Base-by-base conservation (phyloP, 345 rosid genomes). In the Ceriops zippeliana region DNA sequence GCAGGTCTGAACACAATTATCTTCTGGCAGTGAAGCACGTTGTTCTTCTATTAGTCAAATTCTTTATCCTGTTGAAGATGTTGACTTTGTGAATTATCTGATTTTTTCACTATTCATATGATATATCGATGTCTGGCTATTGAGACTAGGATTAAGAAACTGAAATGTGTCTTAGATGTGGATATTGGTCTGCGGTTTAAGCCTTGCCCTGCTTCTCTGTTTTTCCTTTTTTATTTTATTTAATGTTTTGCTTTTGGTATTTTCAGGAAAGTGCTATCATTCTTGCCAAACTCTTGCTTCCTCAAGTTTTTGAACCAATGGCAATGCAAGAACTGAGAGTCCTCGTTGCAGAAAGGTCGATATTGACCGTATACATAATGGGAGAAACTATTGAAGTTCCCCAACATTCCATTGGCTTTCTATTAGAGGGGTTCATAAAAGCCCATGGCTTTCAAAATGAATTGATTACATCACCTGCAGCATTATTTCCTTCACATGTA, bases 251-350 rank as follows among this genome's bases (percentile, higher is more conserved):
- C 16, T 56, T 24, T 22, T 56, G 24, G 16, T 8, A 13, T 24
- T 76, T 70, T 68, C 85, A 95, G 98, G 96, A 95, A 87, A 90
- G 96, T 80, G 86, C 96, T 19, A 81, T 88, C 51, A 52, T 80
- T 60, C 89, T 95, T 70, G 83, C 88, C 47, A 91, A 87, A 79
- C 77, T 90, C 61, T 77, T 95, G 79, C 87, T 85, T 84, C 98
- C 99, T 76, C 93, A 85, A 75, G 76, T 86, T 73, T 95, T 95
- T 75, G 98, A 95, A 74, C 86, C 84, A 62, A 73, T 91, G 79
- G 65, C 87, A 47, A 73, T 88, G 96, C 93, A 84, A 72, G 97
- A 91, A 61, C 60, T 90, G 71, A 86, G 98, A 82, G 86, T 84
- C 35, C 84, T 90, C 72, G 85, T 84, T 19, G 83, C 86, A 5